These are phyloP conservation scores for Rhizopogon vinicolor DNA, from an alignment of 768 basidiomycete genomes.

Conservation along the genomic window DNA sequence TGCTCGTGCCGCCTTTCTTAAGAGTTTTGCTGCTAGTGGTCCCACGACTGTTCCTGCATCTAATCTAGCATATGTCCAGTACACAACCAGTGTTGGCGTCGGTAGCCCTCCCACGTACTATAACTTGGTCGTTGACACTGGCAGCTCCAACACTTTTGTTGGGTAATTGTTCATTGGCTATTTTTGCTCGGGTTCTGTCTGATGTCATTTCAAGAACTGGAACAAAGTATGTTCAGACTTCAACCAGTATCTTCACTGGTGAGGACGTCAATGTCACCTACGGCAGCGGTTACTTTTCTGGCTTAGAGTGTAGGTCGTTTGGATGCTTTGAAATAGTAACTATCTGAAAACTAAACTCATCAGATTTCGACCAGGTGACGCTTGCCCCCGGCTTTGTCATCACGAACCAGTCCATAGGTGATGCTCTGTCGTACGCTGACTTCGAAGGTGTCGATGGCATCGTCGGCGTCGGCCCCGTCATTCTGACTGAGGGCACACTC, in stretches of 20 bases:
- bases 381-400: constrained; percentile 12
- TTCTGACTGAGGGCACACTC: constrained; percentile 7
- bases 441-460: constrained; percentile 17
- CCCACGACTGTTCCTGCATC: constrained; percentile 1
- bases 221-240: constrained; percentile 7
- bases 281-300: constrained; percentile 13
- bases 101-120: constrained; percentile 12
- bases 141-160: constrained; percentile 22
- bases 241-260: constrained; percentile 11
- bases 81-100: constrained; percentile 13
- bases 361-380: constrained; percentile 13
- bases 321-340: no score
- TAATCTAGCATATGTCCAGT: constrained; percentile 5
- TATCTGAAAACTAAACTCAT: neutral
- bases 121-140: constrained; percentile 18
- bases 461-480: constrained; percentile 12
- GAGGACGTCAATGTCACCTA: constrained; percentile 3
- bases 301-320: constrained; percentile 25
- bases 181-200: neutral
- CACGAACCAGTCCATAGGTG: constrained; percentile 17
- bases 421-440: constrained; percentile 4
- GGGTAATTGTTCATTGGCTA: neutral
- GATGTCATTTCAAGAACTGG: constrained; percentile 3
- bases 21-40: neutral
- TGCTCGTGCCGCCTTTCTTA: neutral